Base-by-base conservation (phyloP, 805 yeast species). In the Ogataea neopini region DNA sequence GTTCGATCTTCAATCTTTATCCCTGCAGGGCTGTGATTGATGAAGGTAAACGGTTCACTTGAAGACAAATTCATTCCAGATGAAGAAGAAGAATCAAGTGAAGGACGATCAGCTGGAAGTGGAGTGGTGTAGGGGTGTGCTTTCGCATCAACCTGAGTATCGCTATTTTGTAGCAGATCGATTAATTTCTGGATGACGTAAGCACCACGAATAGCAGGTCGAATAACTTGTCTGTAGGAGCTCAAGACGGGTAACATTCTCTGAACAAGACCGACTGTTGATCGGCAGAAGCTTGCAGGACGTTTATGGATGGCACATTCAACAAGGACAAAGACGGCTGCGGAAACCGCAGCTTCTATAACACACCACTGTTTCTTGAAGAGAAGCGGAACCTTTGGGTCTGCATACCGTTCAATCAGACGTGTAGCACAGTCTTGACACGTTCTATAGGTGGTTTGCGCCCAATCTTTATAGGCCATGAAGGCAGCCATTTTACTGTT, bases 191-290 rank as follows among this genome's bases (percentile, higher is more conserved):
- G 62, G 4, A 64, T 48, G 22, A 64, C 61, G 40, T 61, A 64
- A 1, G 59, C 30, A 2, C 65, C 69, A n/a, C 69, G 51, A 6
- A 59, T 41, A 3, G 69, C 68, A 14, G 67, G 64, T 28, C 66
- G 54, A 41, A 62, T 52, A 4, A 58, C 51, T 14, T 48, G 54
- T 38, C 49, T 59, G 37, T 58, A 60, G 4, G 64, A 50, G 10
- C 55, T 52, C 14, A 64, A 48, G 3, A 60, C 50, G 3, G 59
- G 59, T 1, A 60, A 18, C 8, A 57, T 36, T 34, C 43, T 51
- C 14, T 44, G 48, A 4, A 57, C 62, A 3, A 57, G 37, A 3
- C 35, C 9, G 6, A 56, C 41, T 3, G 53, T 49, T 8, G 55
- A 38, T 18, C 47, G 55, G 25, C 53, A 57, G 34, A 53, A 47